phyloP scores from a whole-genome alignment of 2,329 filamentous ascomycete genomes.

The Colletotrichum horii region DNA sequence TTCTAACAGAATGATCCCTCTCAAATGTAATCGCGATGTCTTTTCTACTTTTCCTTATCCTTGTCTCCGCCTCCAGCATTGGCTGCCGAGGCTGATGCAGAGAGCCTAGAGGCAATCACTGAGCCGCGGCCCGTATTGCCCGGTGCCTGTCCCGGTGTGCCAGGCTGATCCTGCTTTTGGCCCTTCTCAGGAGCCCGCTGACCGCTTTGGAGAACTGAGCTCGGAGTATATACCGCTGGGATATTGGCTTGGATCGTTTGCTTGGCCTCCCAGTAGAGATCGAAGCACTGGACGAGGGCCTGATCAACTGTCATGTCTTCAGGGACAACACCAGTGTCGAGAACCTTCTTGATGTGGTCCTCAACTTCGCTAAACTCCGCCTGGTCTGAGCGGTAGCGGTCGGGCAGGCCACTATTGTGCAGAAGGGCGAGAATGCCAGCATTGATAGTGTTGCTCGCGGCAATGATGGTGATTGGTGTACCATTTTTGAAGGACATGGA shows the following conservation, averaged over 20 bases:
- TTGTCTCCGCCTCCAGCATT: not conserved
- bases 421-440: slow-evolving; percentile 56
- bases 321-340: slow-evolving; percentile 52
- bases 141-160: not conserved
- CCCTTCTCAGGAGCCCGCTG: not conserved
- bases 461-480: slow-evolving; percentile 50
- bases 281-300: slow-evolving; percentile 52
- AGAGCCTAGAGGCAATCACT: slow-evolving; percentile 8
- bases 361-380: slow-evolving; percentile 55
- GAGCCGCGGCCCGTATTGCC: not conserved
- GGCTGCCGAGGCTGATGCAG: not conserved
- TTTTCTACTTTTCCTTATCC: not conserved
- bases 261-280: slow-evolving; percentile 49
- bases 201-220: slow-evolving; percentile 4
- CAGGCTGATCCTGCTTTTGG: not conserved
- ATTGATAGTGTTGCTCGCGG: slow-evolving; percentile 53
- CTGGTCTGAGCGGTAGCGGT: slow-evolving; percentile 54
- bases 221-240: slow-evolving; percentile 43
- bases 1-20: not conserved
- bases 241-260: slow-evolving; percentile 52
- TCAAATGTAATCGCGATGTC: not conserved
- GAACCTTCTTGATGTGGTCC: slow-evolving; percentile 53
- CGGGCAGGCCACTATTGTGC: slow-evolving; percentile 59
- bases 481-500: slow-evolving; percentile 41
- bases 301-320: slow-evolving; percentile 48